Percentiles rank a stretch among this genome's conserved stretches.
phyloP scores from a whole-genome alignment of 768 basidiomycete genomes.

The Lyophyllum decastes region DNA sequence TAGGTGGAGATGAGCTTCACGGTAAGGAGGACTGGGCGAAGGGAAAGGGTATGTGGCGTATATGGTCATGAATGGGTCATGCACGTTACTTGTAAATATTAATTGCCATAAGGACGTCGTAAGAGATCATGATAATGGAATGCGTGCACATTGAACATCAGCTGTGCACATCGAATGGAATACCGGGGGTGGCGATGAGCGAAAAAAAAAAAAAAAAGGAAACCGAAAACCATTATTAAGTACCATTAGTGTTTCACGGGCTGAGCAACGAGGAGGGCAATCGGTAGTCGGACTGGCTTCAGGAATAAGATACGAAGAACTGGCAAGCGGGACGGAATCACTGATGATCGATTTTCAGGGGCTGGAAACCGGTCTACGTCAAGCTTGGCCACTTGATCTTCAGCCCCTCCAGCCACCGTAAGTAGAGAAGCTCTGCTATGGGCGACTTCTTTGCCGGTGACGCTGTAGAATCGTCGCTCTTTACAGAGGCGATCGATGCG shows the following conservation, averaged over 20 bases:
- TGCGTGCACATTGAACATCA: conserved; percentile 2
- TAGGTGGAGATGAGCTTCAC: neutral
- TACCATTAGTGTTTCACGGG: conserved; percentile 1
- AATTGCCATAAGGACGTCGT: neutral
- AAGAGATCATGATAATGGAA: conserved; percentile 1
- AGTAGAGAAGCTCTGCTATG: conserved; percentile 94
- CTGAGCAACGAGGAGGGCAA: neutral
- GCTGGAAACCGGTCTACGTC: conserved; percentile 24
- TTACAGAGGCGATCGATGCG: conserved; percentile 21
- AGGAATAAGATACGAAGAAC: neutral
- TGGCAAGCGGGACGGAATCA: neutral
- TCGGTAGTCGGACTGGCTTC: neutral
- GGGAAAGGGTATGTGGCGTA: conserved; percentile 5
- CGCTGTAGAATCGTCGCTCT: conserved; percentile 35
- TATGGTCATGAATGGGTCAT: neutral
- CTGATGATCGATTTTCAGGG: neutral
- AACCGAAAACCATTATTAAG: neutral
- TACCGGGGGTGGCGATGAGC: neutral
- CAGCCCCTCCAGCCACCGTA: conserved; percentile 94
- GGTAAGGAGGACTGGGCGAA: neutral
- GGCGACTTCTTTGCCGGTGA: conserved; percentile 72
- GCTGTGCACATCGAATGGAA: neutral
- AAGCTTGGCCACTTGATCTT: conserved; percentile 89
- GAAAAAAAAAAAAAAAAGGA: too few relatives aligned
- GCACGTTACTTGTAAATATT: neutral